Evolutionary conservation across 78 protist species (phyloP), one percentile per base, ranked within the genome.

Genomic region (Parvularia atlantis): DNA sequence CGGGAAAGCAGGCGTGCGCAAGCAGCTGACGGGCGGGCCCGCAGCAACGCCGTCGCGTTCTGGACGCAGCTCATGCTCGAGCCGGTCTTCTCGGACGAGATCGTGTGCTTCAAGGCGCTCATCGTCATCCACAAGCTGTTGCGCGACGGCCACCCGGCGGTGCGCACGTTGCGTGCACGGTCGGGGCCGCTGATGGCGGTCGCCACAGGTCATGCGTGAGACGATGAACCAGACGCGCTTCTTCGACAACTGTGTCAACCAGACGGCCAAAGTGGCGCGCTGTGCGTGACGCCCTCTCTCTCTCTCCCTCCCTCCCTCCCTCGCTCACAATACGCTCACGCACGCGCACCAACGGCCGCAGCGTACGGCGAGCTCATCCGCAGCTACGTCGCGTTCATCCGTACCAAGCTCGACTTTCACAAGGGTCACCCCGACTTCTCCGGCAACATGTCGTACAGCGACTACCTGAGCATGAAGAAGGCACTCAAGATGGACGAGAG

Each of bases 131-230:
- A 64, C 66, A 74, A 74, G 40, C 20, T 74, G 41, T 28, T 74
- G 31, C 79, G 62, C 19, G 79, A 74, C 30, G 70, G 79, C 52
- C 60, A 64, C 31, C 71, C 71, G 31, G 56, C 65, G 9, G 74
- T 62, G 10, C 43, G 66, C n/a, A 2, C 10, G 46, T 10, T 4
- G 19, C 19, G 19, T 41, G 19, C 46, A 10, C 46, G 19, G 19
- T 41, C 46, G 46, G 46, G 46, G n/a, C n/a, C n/a, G n/a, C n/a
- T n/a, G n/a, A n/a, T n/a, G n/a, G n/a, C n/a, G n/a, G n/a, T n/a
- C n/a, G n/a, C n/a, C n/a, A n/a, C n/a, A n/a, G n/a, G n/a, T n/a
- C n/a, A n/a, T n/a, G n/a, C n/a, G n/a, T n/a, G n/a, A n/a, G n/a
- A n/a, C n/a, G n/a, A n/a, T n/a, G n/a, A n/a, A n/a, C n/a, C n/a